Base-by-base conservation (phyloP, 78 protist species). In the Emiliania huxleyi region DNA sequence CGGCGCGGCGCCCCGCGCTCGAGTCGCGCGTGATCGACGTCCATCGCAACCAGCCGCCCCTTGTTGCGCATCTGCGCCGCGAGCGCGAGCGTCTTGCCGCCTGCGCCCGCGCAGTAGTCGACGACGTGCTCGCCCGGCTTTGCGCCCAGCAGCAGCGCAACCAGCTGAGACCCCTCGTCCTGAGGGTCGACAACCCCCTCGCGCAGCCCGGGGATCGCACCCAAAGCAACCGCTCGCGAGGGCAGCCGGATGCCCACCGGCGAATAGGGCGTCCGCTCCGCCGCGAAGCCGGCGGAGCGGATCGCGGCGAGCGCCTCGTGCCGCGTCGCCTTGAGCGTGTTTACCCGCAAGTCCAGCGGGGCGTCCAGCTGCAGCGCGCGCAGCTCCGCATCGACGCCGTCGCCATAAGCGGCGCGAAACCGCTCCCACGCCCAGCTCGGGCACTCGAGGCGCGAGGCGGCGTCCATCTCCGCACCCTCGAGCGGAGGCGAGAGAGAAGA, bases 31-130 rank as follows among this genome's bases (percentile, higher is more conserved):
- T 0, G 29, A 29, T 29, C 40, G 8, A 45, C 8, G 55, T 81
- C 89, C 6, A 11, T 11, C 25, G 38, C 89, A 1, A 25, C n/a
- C 23, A 44, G 22, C 25, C 0, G 37, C 56, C 89, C 89, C 19
- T 1, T 26, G 89, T 37, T 37, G 62, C 42, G 42, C 89, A 81
- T 81, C 18, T 3, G 25, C 4, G 89, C 62, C 40, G 89, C 89
- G 21, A 81, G 33, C 2, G 89, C 89, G 35, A 81, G 89, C 25
- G 56, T 44, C 89, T 81, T 81, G 35, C 89, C 89, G 37, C 62
- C 89, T 0, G n/a, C 29, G 89, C 89, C 89, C 21, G 62, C 89
- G 89, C 89, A 81, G 56, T 11, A 44, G 56, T 81, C 89, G 62
- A 44, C 26, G 25, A 81, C 56, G 25, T 0, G 1, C 23, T 26